phyloP scores from a whole-genome alignment of 495 filamentous ascomycete genomes.

The Penicillium tannophilum region DNA sequence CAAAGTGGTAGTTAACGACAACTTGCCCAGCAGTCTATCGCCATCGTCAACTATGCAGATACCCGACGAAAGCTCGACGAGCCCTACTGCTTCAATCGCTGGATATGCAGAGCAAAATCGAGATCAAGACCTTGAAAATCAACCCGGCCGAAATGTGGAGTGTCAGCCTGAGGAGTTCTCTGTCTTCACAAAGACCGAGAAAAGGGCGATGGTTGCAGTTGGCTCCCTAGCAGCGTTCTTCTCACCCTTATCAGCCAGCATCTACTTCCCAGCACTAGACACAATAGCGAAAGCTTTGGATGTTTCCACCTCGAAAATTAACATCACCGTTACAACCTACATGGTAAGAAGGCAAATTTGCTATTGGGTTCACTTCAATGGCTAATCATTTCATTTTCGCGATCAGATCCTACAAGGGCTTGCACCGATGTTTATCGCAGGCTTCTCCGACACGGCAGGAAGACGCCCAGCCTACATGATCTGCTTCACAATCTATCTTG shows the following conservation, averaged over 20 bases:
- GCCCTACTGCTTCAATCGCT: not conserved
- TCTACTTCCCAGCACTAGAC: slow-evolving; percentile 48
- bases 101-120: not conserved
- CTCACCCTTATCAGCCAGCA: slow-evolving; percentile 46
- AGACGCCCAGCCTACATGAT: slow-evolving; percentile 51
- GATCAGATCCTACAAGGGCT: slow-evolving; percentile 52
- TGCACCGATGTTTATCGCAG: slow-evolving; percentile 50
- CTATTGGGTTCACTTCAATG: not conserved
- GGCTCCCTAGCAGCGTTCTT: slow-evolving; percentile 32
- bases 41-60: not conserved
- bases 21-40: not conserved
- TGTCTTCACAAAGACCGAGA: slow-evolving; percentile 17
- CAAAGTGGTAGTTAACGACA: not conserved
- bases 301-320: slow-evolving; percentile 39
- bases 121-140: not conserved
- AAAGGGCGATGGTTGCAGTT: slow-evolving; percentile 16
- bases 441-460: slow-evolving; percentile 50
- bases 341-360: slow-evolving; percentile 23
- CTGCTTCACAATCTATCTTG: slow-evolving; percentile 49
- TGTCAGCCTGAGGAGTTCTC: slow-evolving; percentile 6
- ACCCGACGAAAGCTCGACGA: not conserved
- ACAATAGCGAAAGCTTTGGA: slow-evolving; percentile 35
- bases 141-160: not conserved
- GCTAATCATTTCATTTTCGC: not conserved
- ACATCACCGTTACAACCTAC: slow-evolving; percentile 50